Percentiles rank a stretch among this genome's conserved stretches.
Evolutionary conservation across 2,329 filamentous ascomycete genomes (phyloP).

Genomic region (Venturia asperata): DNA sequence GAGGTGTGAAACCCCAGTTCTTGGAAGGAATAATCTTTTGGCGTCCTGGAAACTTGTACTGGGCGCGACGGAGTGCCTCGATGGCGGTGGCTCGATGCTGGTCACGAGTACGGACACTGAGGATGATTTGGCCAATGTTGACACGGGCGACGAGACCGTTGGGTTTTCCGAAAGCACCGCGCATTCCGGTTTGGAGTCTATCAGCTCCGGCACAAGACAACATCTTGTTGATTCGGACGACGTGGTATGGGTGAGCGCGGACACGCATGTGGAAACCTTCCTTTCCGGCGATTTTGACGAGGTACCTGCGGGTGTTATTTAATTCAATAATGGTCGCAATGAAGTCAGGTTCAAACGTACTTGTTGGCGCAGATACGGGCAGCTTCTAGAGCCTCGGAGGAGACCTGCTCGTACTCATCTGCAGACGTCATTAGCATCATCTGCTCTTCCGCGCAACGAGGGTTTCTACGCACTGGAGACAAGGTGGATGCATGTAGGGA

Average conservation of each 20-base stretch:
- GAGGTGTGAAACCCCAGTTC: constrained; percentile 99
- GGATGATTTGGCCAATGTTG: constrained; percentile 99
- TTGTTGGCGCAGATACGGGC: constrained; percentile 99
- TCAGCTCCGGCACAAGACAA: constrained; percentile 99
- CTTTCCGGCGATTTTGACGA: constrained; percentile 63
- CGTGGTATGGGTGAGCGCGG: constrained; percentile 97
- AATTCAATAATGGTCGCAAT: constrained; percentile 22
- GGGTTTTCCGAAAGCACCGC: constrained; percentile 99
- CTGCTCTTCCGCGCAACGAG: constrained; percentile 61
- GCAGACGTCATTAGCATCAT: constrained; percentile 38
- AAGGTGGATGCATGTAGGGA: constrained; percentile 96
- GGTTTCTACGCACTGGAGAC: constrained; percentile 56
- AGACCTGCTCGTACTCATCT: constrained; percentile 99
- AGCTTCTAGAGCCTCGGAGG: constrained; percentile 97
- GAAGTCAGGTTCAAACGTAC: constrained; percentile 43
- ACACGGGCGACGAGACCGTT: constrained; percentile 98
- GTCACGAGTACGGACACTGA: constrained; percentile 96
- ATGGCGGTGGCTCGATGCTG: constrained; percentile 83
- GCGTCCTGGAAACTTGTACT: constrained; percentile 99
- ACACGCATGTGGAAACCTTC: constrained; percentile 65
- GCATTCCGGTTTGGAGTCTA: constrained; percentile 99
- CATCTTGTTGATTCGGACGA: constrained; percentile 99
- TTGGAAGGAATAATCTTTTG: constrained; percentile 99
- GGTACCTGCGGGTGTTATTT: constrained; percentile 43
- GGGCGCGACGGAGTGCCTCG: constrained; percentile 96